Evolutionary conservation across 2,329 filamentous ascomycete species (phyloP).

Genomic region (Fusarium sp.): DNA sequence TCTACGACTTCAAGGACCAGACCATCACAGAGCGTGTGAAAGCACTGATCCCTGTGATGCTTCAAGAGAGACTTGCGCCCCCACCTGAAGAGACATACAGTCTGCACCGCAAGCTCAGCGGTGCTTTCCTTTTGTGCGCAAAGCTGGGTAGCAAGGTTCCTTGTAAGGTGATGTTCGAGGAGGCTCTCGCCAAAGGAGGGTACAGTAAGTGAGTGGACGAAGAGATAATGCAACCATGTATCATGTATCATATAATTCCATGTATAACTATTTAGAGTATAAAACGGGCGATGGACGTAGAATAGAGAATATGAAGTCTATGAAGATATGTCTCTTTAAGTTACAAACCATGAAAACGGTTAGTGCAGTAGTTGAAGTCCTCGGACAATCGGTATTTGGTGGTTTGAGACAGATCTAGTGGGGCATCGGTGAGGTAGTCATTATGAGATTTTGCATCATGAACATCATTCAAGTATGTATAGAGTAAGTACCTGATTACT

Average conservation of each 20-base stretch:
- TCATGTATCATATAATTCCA: conserved; percentile 26
- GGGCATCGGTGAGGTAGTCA: conserved; percentile 4
- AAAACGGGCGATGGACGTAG: conserved; percentile 12
- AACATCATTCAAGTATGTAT: neutral
- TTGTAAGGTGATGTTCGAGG: conserved; percentile 82
- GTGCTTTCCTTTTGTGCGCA: conserved; percentile 93
- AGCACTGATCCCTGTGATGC: conserved; percentile 89
- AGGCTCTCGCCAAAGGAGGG: conserved; percentile 58
- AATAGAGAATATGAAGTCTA: conserved; percentile 10
- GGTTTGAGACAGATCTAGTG: conserved; percentile 3
- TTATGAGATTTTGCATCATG: conserved; percentile 3
- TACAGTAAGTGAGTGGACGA: conserved; percentile 33
- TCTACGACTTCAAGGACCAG: conserved; percentile 94
- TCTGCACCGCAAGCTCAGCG: conserved; percentile 92
- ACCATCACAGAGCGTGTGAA: conserved; percentile 96
- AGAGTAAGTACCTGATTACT: too few relatives aligned
- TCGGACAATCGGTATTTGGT: conserved; percentile 13
- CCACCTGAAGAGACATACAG: conserved; percentile 98
- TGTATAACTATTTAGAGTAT: conserved; percentile 36
- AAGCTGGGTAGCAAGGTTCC: conserved; percentile 83
- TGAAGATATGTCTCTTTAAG: neutral
- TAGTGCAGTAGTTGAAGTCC: neutral
- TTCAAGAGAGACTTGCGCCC: conserved; percentile 86
- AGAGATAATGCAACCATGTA: conserved; percentile 8
- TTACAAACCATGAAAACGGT: neutral